phyloP scores from a whole-genome alignment of 2,329 filamentous ascomycete species.

The Cladosporium sp. region DNA sequence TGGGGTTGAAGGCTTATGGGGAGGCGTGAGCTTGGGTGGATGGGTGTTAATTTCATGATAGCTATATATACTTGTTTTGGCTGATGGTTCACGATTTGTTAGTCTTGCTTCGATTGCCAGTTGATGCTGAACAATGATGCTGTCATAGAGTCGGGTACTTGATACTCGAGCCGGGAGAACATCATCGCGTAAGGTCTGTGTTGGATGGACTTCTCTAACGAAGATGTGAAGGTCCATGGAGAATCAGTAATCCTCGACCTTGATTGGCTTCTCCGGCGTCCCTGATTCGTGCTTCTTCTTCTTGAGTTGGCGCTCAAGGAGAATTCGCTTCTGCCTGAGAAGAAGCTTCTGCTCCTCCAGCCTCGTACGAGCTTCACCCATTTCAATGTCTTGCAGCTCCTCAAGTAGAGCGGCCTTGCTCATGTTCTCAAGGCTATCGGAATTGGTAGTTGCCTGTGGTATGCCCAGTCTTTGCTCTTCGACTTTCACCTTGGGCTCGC shows the following conservation, averaged over 20 bases:
- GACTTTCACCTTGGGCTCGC: too few relatives aligned
- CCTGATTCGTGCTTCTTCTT: not conserved
- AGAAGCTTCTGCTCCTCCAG: not conserved
- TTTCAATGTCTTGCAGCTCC: not conserved
- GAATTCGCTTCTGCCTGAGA: not conserved
- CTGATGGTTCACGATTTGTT: not conserved
- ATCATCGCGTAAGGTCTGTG: too few relatives aligned
- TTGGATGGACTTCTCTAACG: too few relatives aligned
- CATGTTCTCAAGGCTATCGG: not conserved
- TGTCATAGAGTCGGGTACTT: not conserved
- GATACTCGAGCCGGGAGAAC: too few relatives aligned
- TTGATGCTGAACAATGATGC: not conserved
- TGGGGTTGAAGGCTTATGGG: constrained; percentile 17
- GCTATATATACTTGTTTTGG: not conserved
- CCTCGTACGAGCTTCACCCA: not conserved
- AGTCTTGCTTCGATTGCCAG: not conserved
- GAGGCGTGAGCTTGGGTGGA: constrained; percentile 9
- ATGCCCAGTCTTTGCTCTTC: too few relatives aligned
- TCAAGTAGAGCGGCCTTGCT: not conserved
- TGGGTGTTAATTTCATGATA: not conserved
- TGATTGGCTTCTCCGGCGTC: not conserved
- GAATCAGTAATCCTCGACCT: not conserved
- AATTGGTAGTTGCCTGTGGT: too few relatives aligned
- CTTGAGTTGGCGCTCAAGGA: not conserved
- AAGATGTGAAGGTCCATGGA: too few relatives aligned